Evolutionary conservation across 2,329 filamentous ascomycete genomes (phyloP).

Genomic region (Ceratocystis cubensis): DNA sequence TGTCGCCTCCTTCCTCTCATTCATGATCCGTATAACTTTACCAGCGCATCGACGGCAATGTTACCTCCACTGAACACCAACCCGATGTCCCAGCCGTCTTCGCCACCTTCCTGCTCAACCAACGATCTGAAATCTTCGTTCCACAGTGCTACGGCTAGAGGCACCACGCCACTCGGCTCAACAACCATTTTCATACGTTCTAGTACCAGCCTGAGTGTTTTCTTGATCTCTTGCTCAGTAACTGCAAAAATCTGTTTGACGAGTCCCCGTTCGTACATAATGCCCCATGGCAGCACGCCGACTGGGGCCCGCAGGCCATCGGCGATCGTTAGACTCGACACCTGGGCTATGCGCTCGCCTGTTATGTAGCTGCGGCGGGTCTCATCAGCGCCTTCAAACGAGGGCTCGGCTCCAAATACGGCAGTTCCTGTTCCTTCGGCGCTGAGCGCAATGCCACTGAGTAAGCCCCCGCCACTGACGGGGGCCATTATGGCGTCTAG

Average conservation of each 20-base stretch:
- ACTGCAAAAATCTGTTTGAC: slow-evolving; percentile 61
- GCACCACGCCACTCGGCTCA: slow-evolving; percentile 79
- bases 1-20: neutral
- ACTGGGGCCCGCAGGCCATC: slow-evolving; percentile 81
- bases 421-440: slow-evolving; percentile 56
- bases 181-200: slow-evolving; percentile 86
- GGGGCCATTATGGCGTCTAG: slow-evolving; percentile 68
- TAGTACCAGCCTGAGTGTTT: slow-evolving; percentile 62
- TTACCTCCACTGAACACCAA: slow-evolving; percentile 51
- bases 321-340: slow-evolving; percentile 69
- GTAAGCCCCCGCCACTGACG: slow-evolving; percentile 77
- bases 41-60: slow-evolving; percentile 42
- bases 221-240: slow-evolving; percentile 67
- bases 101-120: slow-evolving; percentile 58
- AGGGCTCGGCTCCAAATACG: slow-evolving; percentile 82
- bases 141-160: slow-evolving; percentile 67
- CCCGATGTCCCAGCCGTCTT: slow-evolving; percentile 59
- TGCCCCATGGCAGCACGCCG: slow-evolving; percentile 59
- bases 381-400: slow-evolving; percentile 74
- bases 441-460: slow-evolving; percentile 69
- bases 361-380: slow-evolving; percentile 55
- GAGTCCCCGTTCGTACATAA: slow-evolving; percentile 61
- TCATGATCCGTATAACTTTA: slow-evolving; percentile 35
- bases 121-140: slow-evolving; percentile 68
- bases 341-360: slow-evolving; percentile 51